Evolutionary conservation across 2,329 filamentous ascomycete genomes (phyloP).

Genomic region (Dactylellina sp.): DNA sequence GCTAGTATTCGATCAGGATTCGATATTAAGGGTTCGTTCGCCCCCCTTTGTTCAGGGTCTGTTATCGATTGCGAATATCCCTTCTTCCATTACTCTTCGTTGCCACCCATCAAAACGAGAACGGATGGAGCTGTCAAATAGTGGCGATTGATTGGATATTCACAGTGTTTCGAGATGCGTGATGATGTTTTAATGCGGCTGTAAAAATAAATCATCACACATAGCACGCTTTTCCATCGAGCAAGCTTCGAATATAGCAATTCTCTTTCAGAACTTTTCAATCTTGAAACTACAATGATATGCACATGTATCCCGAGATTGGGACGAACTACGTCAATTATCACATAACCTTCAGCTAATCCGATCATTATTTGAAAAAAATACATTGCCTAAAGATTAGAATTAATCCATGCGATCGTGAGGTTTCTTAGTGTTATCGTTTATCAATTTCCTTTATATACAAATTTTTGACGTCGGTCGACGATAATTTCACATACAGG

Average conservation of each 20-base stretch:
- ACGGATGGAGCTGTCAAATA: conserved; percentile 39
- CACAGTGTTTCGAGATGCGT: conserved; percentile 31
- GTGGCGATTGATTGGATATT: conserved; percentile 42
- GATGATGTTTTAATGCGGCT: conserved; percentile 27
- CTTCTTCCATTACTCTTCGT: conserved; percentile 18
- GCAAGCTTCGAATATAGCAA: too few relatives aligned
- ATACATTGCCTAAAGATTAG: neutral
- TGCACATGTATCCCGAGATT: neutral
- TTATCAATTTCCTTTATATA: neutral
- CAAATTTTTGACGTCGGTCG: neutral
- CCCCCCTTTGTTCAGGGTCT: conserved; percentile 31
- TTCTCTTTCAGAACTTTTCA: conserved; percentile 13
- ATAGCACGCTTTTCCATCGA: conserved; percentile 24
- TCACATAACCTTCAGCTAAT: too few relatives aligned
- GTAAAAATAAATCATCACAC: conserved; percentile 12
- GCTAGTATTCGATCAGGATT: conserved; percentile 42
- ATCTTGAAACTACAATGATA: neutral
- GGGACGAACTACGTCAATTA: neutral
- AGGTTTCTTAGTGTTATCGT: neutral
- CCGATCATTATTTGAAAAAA: neutral
- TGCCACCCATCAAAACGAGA: conserved; percentile 30
- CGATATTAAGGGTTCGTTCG: conserved; percentile 22
- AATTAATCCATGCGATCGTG: neutral
- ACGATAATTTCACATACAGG: conserved; percentile 3
- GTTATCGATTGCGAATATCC: conserved; percentile 37